Evolutionary conservation across 2,329 filamentous ascomycete species (phyloP).

Genomic region (Neofusicoccum umdonicola): DNA sequence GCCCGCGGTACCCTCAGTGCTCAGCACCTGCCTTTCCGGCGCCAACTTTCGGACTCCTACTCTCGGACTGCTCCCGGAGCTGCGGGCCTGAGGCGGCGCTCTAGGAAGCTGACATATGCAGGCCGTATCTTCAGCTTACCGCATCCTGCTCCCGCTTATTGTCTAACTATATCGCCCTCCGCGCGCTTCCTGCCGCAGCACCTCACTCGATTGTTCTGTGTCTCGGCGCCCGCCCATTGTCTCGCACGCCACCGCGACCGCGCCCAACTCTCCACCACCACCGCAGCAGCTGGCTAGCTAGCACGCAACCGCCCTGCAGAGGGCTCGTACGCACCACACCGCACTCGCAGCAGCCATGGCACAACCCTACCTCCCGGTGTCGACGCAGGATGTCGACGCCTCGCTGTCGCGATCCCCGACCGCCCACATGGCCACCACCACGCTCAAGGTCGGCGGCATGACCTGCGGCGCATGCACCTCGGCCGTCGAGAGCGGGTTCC

Average conservation of each 20-base stretch:
- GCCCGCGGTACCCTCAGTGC: background rate
- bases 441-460: conserved; percentile 83
- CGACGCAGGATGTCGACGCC: conserved; percentile 19
- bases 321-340: background rate
- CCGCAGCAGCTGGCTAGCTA: background rate
- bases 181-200: background rate
- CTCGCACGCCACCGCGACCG: background rate
- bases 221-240: background rate
- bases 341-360: conserved; percentile 26
- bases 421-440: conserved; percentile 78
- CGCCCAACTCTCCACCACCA: background rate
- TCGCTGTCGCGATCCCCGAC: background rate
- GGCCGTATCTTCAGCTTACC: conserved; percentile 13
- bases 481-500: conserved; percentile 89
- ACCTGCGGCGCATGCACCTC: conserved; percentile 91
- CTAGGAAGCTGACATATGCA: conserved; percentile 14
- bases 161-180: background rate
- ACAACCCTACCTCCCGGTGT: conserved; percentile 23
- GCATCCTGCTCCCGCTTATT: background rate
- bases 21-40: background rate
- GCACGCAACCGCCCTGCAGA: background rate
- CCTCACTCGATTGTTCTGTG: background rate
- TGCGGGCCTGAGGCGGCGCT: background rate
- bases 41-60: background rate
- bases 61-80: background rate